Percentiles rank a stretch among this genome's conserved stretches.
Conservation (phyloP, 2,329 filamentous ascomycete genomes). For the Chrysoporthe austroafricana region DNA sequence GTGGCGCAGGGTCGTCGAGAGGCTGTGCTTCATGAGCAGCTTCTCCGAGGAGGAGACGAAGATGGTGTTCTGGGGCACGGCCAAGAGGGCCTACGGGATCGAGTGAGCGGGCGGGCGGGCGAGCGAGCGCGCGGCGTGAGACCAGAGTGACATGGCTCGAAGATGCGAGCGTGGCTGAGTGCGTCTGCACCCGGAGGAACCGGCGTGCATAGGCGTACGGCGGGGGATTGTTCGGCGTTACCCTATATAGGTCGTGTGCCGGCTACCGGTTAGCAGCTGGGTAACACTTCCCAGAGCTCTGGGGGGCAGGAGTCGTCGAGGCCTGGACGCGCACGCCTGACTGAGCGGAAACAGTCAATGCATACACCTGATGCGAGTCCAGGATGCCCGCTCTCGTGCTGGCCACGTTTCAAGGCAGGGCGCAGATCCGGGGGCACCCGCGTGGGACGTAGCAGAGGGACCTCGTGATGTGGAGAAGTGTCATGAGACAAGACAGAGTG, state of each 20-base stretch:
- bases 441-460: neutral
- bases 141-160: neutral
- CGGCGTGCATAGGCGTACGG: too few species aligned
- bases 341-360: neutral
- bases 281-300: too few species aligned
- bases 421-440: neutral
- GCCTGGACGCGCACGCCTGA: neutral
- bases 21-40: constrained; percentile 65
- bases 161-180: too few species aligned
- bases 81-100: constrained; percentile 68
- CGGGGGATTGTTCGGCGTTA: too few species aligned
- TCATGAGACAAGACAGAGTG: constrained; percentile 8
- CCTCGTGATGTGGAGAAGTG: neutral
- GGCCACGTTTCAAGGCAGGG: neutral
- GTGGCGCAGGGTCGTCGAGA: constrained; percentile 74
- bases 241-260: too few species aligned
- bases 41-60: constrained; percentile 64
- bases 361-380: neutral
- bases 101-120: neutral
- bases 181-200: too few species aligned
- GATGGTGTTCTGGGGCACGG: constrained; percentile 74
- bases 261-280: too few species aligned
- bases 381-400: neutral
- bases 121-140: neutral
- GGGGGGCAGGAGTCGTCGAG: too few species aligned